A percentile compares a stretch with the other conserved stretches of the same genome.
phyloP scores from a whole-genome alignment of 805 yeast genomes.

The Wickerhamiella slavikovae region DNA sequence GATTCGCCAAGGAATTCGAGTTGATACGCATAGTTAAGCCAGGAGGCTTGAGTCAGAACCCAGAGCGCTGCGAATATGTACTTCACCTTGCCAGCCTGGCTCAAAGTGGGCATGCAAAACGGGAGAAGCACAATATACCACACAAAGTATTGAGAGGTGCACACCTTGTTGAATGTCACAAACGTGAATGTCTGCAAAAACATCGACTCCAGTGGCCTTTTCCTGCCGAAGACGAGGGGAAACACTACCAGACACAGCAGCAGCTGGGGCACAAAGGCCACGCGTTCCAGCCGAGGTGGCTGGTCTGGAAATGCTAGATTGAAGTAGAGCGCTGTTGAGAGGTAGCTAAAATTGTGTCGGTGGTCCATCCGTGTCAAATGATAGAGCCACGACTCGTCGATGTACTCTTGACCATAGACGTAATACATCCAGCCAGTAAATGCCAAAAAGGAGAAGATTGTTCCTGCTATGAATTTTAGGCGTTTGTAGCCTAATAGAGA shows the following conservation, averaged over 20 bases:
- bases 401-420: slow-evolving; percentile 52
- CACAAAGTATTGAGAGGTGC: slow-evolving; percentile 87
- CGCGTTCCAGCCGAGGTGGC: slow-evolving; percentile 9
- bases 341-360: slow-evolving; percentile 83
- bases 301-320: slow-evolving; percentile 11
- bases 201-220: slow-evolving; percentile 28
- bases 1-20: slow-evolving; percentile 61
- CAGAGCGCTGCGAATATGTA: slow-evolving; percentile 27
- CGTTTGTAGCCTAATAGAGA: slow-evolving; percentile 23
- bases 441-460: slow-evolving; percentile 24
- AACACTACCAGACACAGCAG: slow-evolving; percentile 33
- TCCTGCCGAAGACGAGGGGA: slow-evolving; percentile 29
- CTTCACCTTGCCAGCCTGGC: slow-evolving; percentile 14
- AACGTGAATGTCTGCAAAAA: slow-evolving; percentile 67
- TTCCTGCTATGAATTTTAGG: slow-evolving; percentile 22
- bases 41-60: slow-evolving; percentile 48
- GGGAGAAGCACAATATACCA: slow-evolving; percentile 87
- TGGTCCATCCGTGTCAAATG: slow-evolving; percentile 76
- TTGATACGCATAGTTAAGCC: slow-evolving; percentile 63
- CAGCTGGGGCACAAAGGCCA: slow-evolving; percentile 76
- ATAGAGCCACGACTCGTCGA: slow-evolving; percentile 61
- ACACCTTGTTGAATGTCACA: slow-evolving; percentile 60
- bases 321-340: slow-evolving; percentile 43
- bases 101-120: slow-evolving; percentile 33
- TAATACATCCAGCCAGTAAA: slow-evolving; percentile 42